Percentiles rank a stretch among this genome's conserved stretches.
These are phyloP conservation scores for Aspergillus pseudonomiae DNA, from an alignment of 2,329 filamentous ascomycete genomes.

Conservation along the genomic window DNA sequence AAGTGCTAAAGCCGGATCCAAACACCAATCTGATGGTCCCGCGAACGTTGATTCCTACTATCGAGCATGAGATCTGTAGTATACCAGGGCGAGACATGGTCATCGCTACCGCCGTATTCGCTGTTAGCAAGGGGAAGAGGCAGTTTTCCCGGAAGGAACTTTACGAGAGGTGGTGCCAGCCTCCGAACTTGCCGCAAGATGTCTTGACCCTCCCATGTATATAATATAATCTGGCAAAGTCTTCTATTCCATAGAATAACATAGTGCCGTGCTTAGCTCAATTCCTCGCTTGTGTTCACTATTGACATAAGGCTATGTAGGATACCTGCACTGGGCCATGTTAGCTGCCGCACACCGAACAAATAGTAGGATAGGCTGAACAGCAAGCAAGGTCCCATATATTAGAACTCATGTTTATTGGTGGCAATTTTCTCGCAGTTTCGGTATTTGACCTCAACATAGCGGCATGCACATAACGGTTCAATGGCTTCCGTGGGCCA, in stretches of 20 bases:
- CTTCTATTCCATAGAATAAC: background rate
- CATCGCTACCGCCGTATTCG: background rate
- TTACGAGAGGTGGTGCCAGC: background rate
- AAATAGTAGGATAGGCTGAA: background rate
- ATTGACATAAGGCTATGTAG: background rate
- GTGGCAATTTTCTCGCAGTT: background rate
- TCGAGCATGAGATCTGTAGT: background rate
- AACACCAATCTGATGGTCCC: constrained; percentile 14
- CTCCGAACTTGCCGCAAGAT: background rate
- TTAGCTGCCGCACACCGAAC: background rate
- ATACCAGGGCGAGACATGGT: background rate
- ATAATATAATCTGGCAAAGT: background rate
- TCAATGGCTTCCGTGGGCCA: background rate
- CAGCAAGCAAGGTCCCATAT: background rate
- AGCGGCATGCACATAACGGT: background rate
- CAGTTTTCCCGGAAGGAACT: background rate
- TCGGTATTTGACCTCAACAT: background rate
- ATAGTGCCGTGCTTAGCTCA: too few relatives aligned
- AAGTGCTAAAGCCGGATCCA: constrained; percentile 10
- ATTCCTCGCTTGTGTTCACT: too few relatives aligned
- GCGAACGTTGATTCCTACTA: constrained; percentile 9
- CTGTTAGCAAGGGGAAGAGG: background rate
- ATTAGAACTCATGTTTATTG: background rate
- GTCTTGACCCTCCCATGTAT: background rate
- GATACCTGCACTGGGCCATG: background rate